Evolutionary conservation across 2,329 filamentous ascomycete genomes (phyloP).

Genomic region (Alternaria brassicicola): DNA sequence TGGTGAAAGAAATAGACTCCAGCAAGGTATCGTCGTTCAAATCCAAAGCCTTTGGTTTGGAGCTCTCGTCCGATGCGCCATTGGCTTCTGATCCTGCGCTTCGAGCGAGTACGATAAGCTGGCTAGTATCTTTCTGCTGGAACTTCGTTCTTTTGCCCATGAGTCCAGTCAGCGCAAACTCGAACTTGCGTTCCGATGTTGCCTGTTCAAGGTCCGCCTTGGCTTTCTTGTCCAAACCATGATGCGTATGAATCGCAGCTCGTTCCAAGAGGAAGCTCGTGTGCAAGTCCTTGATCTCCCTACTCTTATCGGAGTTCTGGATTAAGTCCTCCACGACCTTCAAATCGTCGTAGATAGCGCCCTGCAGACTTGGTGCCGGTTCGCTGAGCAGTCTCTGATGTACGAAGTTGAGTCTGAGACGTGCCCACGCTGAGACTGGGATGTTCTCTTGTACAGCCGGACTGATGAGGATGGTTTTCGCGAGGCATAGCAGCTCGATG

Average conservation of each 20-base stretch:
- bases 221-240: constrained; percentile 80
- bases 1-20: constrained; percentile 81
- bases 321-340: constrained; percentile 59
- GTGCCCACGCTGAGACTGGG: constrained; percentile 63
- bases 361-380: constrained; percentile 64
- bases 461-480: constrained; percentile 64
- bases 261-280: constrained; percentile 80
- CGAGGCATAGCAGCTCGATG: constrained; percentile 82
- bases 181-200: constrained; percentile 69
- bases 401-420: constrained; percentile 74
- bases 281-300: constrained; percentile 34
- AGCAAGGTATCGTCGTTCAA: constrained; percentile 93
- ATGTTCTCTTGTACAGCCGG: constrained; percentile 55
- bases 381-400: constrained; percentile 72
- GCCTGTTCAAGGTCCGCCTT: constrained; percentile 73
- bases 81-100: constrained; percentile 58
- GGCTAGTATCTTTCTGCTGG: constrained; percentile 80
- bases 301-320: constrained; percentile 25
- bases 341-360: constrained; percentile 65
- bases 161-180: constrained; percentile 82
- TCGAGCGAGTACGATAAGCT: constrained; percentile 87
- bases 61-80: constrained; percentile 27
- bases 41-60: constrained; percentile 70
- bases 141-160: constrained; percentile 85
- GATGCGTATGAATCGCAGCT: constrained; percentile 80